Conservation (phyloP, 1,139 yeast species). For the Blastobotrys illinoisensis region DNA sequence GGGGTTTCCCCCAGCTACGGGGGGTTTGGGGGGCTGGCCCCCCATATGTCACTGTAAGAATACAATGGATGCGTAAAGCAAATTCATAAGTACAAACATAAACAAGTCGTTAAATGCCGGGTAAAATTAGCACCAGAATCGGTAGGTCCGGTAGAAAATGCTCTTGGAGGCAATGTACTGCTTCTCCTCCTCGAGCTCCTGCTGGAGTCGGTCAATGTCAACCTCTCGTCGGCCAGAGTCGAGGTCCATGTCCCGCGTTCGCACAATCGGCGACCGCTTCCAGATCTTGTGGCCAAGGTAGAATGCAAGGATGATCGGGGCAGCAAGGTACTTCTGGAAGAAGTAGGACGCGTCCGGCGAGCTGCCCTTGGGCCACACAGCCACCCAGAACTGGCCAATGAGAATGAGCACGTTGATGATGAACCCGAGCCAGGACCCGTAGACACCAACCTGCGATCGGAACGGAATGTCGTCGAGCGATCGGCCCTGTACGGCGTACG, state of each 20-base stretch:
- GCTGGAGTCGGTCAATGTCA: slow-evolving; percentile 47
- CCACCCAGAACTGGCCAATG: slow-evolving; percentile 76
- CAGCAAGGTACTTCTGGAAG: slow-evolving; percentile 50
- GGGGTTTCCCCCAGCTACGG: neutral
- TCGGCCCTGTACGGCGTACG: slow-evolving; percentile 61
- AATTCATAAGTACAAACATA: neutral
- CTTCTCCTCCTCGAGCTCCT: slow-evolving; percentile 45
- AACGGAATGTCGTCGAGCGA: slow-evolving; percentile 60
- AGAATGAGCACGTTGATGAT: slow-evolving; percentile 48
- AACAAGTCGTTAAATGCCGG: neutral
- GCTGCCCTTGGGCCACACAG: slow-evolving; percentile 59
- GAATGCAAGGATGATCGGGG: slow-evolving; percentile 44
- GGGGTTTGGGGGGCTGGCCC: neutral
- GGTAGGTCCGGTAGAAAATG: slow-evolving; percentile 36
- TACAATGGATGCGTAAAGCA: too few species aligned
- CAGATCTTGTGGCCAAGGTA: slow-evolving; percentile 50
- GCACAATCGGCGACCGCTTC: slow-evolving; percentile 39
- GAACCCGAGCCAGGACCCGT: slow-evolving; percentile 68
- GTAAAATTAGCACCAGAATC: slow-evolving; percentile 43
- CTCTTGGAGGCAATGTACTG: slow-evolving; percentile 32
- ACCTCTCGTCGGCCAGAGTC: slow-evolving; percentile 49
- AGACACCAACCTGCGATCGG: slow-evolving; percentile 62
- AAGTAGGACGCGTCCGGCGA: slow-evolving; percentile 39
- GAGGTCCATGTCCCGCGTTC: slow-evolving; percentile 37
- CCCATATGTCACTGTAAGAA: neutral